Evolutionary conservation across 2,329 filamentous ascomycete species (phyloP).

Genomic region (Paracoccidioides brasiliensis): DNA sequence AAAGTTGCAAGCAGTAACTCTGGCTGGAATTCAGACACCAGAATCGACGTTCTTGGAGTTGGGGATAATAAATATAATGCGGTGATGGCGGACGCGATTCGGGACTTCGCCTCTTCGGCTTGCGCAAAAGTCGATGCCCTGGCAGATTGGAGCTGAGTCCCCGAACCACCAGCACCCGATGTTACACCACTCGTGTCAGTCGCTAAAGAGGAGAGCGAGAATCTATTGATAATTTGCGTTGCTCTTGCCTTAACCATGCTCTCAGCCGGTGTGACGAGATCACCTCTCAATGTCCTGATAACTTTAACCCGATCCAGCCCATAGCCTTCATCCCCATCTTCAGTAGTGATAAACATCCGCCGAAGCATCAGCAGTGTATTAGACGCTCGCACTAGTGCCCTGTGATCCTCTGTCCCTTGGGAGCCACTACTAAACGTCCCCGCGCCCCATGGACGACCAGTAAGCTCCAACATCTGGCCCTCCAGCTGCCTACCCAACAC

Average conservation of each 20-base stretch:
- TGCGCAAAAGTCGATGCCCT: slow-evolving; percentile 41
- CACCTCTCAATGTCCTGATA: slow-evolving; percentile 55
- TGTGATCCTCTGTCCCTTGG: slow-evolving; percentile 48
- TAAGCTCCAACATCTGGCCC: slow-evolving; percentile 64
- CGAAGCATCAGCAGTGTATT: slow-evolving; percentile 65
- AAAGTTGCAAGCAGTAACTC: slow-evolving; percentile 61
- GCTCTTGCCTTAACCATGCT: slow-evolving; percentile 57
- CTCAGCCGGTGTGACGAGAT: slow-evolving; percentile 59
- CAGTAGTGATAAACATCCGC: slow-evolving; percentile 56
- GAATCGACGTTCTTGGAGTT: slow-evolving; percentile 37
- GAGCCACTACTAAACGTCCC: slow-evolving; percentile 23
- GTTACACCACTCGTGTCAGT: slow-evolving; percentile 10
- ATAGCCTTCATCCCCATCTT: slow-evolving; percentile 59
- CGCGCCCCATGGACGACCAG: slow-evolving; percentile 24
- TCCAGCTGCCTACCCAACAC: slow-evolving; percentile 77
- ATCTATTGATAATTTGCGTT: slow-evolving; percentile 71
- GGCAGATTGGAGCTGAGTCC: slow-evolving; percentile 15
- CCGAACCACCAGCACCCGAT: slow-evolving; percentile 7
- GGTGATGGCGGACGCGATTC: slow-evolving; percentile 59
- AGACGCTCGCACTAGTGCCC: slow-evolving; percentile 67
- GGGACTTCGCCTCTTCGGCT: slow-evolving; percentile 60
- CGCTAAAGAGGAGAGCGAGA: slow-evolving; percentile 53
- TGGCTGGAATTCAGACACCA: slow-evolving; percentile 44
- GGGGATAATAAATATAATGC: slow-evolving; percentile 75
- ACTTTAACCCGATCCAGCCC: slow-evolving; percentile 62